A percentile compares a stretch with the other conserved stretches of the same genome.
Conservation (phyloP, 305 asterid species). For the Fraxinus sp. region DNA sequence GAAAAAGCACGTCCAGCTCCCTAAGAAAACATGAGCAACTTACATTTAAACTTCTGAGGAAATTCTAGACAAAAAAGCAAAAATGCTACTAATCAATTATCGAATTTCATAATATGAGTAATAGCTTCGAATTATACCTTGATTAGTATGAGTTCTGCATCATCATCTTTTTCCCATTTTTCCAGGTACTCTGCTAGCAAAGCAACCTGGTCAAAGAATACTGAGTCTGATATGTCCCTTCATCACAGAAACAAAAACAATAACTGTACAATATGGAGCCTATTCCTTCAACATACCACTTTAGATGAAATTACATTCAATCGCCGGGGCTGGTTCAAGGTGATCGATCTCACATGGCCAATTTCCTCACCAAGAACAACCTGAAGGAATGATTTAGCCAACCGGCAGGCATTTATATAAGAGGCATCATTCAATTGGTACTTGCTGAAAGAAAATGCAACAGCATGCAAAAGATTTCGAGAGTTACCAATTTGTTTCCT, state of each 20-base stretch:
- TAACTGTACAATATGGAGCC: not conserved
- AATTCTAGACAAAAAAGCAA: not conserved
- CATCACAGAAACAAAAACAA: not conserved
- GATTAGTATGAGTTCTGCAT: conserved; percentile 60
- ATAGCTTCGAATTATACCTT: conserved; percentile 44
- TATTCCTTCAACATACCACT: conserved; percentile 55
- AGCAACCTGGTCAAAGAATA: conserved; percentile 47
- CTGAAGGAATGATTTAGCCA: conserved; percentile 34
- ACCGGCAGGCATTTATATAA: not conserved
- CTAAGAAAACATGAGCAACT: conserved; percentile 32
- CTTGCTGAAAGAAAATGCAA: conserved; percentile 15
- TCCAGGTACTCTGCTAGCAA: conserved; percentile 71
- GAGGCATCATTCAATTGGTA: not conserved
- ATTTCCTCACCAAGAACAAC: conserved; percentile 72
- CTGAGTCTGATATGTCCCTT: not conserved
- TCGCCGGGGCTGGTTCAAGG: conserved; percentile 83
- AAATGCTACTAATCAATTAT: not conserved
- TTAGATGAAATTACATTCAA: conserved; percentile 72
- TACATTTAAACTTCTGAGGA: not conserved
- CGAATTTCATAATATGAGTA: not conserved
- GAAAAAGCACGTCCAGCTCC: conserved; percentile 95
- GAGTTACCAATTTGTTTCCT: not conserved
- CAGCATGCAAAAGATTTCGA: not conserved
- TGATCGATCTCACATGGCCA: conserved; percentile 59
- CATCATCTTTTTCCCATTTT: conserved; percentile 81